phyloP scores from a whole-genome alignment of 2,329 filamentous ascomycete genomes.

The Fusarium napiforme region DNA sequence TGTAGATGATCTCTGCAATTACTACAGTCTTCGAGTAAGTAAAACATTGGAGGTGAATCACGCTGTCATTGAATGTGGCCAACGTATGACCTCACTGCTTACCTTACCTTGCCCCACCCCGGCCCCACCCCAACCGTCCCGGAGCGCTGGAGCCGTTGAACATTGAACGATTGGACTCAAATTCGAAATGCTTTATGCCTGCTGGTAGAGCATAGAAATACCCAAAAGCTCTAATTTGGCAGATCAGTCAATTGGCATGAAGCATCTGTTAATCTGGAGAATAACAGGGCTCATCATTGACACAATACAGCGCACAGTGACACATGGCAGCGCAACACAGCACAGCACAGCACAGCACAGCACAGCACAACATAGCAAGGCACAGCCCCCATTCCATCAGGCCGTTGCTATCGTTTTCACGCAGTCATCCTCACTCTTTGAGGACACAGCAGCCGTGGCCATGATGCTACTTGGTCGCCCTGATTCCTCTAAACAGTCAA shows the following conservation, averaged over 20 bases:
- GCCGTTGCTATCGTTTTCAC: neutral
- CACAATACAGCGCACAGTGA: neutral
- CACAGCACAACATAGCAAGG: neutral
- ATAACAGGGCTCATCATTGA: neutral
- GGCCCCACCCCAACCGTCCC: conserved; percentile 29
- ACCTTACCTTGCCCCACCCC: neutral
- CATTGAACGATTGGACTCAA: neutral
- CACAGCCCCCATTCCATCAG: conserved; percentile 24
- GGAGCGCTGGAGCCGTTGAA: conserved; percentile 11
- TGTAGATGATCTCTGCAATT: neutral
- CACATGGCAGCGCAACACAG: neutral
- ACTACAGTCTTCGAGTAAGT: neutral
- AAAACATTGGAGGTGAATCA: conserved; percentile 1
- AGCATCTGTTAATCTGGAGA: neutral
- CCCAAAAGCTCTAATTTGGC: neutral
- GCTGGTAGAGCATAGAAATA: neutral
- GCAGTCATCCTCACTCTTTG: conserved; percentile 18
- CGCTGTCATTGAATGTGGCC: conserved; percentile 18
- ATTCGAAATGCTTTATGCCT: neutral
- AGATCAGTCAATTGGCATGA: neutral
- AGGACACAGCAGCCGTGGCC: neutral
- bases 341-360: neutral
- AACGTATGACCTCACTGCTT: conserved; percentile 37
- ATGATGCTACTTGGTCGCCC: conserved; percentile 2
- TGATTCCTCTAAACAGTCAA: neutral